Evolutionary conservation across 2,329 filamentous ascomycete genomes (phyloP).

Genomic region (Cordyceps cateniannulata): DNA sequence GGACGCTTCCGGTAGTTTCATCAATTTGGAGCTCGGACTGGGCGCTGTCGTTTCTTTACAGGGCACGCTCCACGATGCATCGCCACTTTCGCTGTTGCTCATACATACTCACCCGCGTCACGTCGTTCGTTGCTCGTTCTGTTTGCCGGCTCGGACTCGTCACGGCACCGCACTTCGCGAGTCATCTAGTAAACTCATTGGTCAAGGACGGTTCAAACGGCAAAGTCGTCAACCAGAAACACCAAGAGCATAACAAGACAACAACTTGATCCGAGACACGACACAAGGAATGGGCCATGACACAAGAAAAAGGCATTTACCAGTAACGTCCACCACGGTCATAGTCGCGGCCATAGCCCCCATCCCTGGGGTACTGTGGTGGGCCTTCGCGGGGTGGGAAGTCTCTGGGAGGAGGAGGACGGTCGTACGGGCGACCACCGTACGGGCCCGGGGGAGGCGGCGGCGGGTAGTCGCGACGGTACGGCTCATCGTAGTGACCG

Average conservation of each 20-base stretch:
- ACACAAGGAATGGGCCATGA: constrained; percentile 1
- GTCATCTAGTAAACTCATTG: constrained; percentile 27
- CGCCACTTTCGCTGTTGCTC: not conserved
- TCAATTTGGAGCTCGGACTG: not conserved
- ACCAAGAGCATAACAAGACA: not conserved
- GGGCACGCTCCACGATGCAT: not conserved
- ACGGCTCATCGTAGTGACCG: constrained; percentile 69
- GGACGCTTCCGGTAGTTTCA: not conserved
- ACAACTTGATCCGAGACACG: constrained; percentile 3
- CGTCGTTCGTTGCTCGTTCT: constrained; percentile 5
- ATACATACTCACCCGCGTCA: constrained; percentile 4
- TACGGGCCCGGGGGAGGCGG: constrained; percentile 57
- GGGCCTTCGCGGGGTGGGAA: constrained; percentile 43
- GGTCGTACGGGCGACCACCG: constrained; percentile 49
- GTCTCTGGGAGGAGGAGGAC: constrained; percentile 44
- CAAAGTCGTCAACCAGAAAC: constrained; percentile 13
- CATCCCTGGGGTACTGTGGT: constrained; percentile 25
- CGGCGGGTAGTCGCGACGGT: constrained; percentile 62
- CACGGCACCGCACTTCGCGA: not conserved
- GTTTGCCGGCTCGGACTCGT: not conserved
- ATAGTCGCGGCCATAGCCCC: constrained; percentile 42
- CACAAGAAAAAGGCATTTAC: constrained; percentile 28
- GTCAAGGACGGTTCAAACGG: constrained; percentile 30
- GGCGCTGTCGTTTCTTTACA: not conserved
- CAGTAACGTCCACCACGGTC: constrained; percentile 45